Conservation (phyloP, 352 stramenopile genomes). For the Phytophthora hybrid region DNA sequence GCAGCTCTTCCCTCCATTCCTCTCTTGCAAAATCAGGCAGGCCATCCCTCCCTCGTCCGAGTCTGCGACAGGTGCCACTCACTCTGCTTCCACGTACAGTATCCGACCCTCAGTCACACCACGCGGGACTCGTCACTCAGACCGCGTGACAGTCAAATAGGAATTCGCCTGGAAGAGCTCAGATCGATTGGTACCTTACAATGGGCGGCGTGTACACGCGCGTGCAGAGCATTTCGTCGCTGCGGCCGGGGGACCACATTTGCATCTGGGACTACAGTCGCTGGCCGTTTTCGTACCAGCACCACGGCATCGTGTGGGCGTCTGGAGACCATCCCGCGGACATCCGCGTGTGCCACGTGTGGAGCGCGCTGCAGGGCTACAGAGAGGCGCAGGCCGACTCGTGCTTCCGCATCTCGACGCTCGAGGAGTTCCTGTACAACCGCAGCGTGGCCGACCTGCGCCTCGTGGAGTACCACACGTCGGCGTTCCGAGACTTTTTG, state of each 20-base stretch:
- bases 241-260: conserved; percentile 79
- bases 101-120: background rate
- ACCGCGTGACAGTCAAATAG: conserved; percentile 1
- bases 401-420: conserved; percentile 79
- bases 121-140: background rate
- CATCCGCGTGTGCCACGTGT: conserved; percentile 79
- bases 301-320: conserved; percentile 80
- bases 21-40: conserved; percentile 39
- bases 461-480: conserved; percentile 83
- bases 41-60: too few species aligned
- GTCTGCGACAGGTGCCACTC: conserved; percentile 29
- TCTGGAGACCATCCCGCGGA: conserved; percentile 53
- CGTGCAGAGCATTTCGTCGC: conserved; percentile 55
- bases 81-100: conserved; percentile 1
- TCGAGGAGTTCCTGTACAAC: conserved; percentile 78
- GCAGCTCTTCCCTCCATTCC: conserved; percentile 7
- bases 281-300: conserved; percentile 81
- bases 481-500: conserved; percentile 65
- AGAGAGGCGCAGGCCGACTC: conserved; percentile 72
- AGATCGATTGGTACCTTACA: background rate
- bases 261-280: conserved; percentile 81
- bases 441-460: conserved; percentile 55
- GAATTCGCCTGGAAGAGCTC: conserved; percentile 10
- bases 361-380: conserved; percentile 67
- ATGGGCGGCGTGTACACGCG: conserved; percentile 80